Base-by-base conservation (phyloP, 192 early-diverging fungal species). In the Jimgerdemannia flammicorona region DNA sequence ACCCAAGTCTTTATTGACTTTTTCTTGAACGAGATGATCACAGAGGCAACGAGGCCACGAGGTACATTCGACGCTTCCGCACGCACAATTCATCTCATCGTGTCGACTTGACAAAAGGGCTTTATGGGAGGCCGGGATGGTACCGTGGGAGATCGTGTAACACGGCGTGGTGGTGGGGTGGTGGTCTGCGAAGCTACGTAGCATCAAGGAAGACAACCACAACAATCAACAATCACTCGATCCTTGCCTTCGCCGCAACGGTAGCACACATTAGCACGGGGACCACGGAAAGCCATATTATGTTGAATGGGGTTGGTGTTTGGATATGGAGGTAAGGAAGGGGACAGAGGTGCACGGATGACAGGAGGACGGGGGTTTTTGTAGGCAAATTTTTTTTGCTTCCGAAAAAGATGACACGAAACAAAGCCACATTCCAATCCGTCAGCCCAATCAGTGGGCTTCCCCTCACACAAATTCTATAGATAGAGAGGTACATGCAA, bases 241-340 rank as follows among this genome's bases (percentile, higher is more conserved):
- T 59, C 49, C 67, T 68, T 41, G 67, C 67, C 67, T 68, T 68
- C 67, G 40, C 67, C 67, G 40, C 67, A 68, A 40, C 67, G 67
- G 40, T 68, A 68, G 67, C 67, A 68, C 6, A 41, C 40, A 40
- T 68, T 20, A 68, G 67, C 29, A 9, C 67, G 29, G 29, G 29
- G 67, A 68, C 67, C 49, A 59, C 49, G 49, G 49, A 10, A 59
- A 59, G 49, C 49, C 49, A 59, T 59, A 29, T 29, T 29, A 29
- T 29, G 29, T 29, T 29, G 29, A 29, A 29, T 29, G 29, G 29
- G 29, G 29, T 29, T 29, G 29, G 29, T 29, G 29, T 29, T 29
- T 59, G 14, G 8, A 14, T 59, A 0, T 59, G 14, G 49, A 59
- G 49, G 49, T 7, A 7, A 4, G 49, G 49, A 54, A 7, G 49